phyloP scores from a whole-genome alignment of 805 yeast genomes.

The Starmerella roubikii region DNA sequence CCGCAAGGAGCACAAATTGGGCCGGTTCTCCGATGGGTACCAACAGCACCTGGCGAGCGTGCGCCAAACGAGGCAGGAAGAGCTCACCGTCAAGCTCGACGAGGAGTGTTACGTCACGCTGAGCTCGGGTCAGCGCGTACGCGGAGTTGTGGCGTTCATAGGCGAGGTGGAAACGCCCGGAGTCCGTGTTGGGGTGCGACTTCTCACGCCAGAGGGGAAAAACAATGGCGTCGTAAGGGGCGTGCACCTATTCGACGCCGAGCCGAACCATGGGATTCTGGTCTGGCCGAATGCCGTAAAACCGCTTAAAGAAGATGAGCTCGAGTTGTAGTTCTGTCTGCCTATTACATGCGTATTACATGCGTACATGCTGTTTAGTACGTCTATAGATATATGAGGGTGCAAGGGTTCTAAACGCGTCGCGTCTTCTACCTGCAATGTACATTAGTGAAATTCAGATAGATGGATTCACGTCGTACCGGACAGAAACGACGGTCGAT shows the following conservation, averaged over 20 bases:
- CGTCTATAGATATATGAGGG: too few relatives aligned
- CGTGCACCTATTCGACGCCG: slow-evolving; percentile 41
- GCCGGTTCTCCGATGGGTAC: slow-evolving; percentile 43
- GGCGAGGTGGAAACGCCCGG: slow-evolving; percentile 46
- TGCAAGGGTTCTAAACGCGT: not conserved
- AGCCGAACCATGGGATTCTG: slow-evolving; percentile 56
- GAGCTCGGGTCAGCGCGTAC: slow-evolving; percentile 32
- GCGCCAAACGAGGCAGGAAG: too few relatives aligned
- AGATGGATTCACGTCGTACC: slow-evolving; percentile 89
- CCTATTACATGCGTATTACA: not conserved
- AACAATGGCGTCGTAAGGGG: slow-evolving; percentile 69
- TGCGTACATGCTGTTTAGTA: too few relatives aligned
- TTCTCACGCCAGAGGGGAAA: slow-evolving; percentile 78
- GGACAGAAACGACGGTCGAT: slow-evolving; percentile 66
- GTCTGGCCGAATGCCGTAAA: slow-evolving; percentile 56
- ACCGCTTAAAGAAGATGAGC: slow-evolving; percentile 52
- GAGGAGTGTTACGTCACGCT: slow-evolving; percentile 23
- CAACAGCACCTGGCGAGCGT: not conserved
- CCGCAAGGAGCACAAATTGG: slow-evolving; percentile 57
- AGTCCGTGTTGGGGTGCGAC: slow-evolving; percentile 71
- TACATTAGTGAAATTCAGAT: slow-evolving; percentile 38
- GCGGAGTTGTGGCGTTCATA: slow-evolving; percentile 57
- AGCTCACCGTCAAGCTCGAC: slow-evolving; percentile 14
- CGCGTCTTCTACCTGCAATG: slow-evolving; percentile 10
- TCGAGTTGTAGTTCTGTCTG: slow-evolving; percentile 21